These are phyloP conservation scores for Annulohypoxylon bovei DNA, from an alignment of 495 filamentous ascomycete species.

Conservation along the genomic window DNA sequence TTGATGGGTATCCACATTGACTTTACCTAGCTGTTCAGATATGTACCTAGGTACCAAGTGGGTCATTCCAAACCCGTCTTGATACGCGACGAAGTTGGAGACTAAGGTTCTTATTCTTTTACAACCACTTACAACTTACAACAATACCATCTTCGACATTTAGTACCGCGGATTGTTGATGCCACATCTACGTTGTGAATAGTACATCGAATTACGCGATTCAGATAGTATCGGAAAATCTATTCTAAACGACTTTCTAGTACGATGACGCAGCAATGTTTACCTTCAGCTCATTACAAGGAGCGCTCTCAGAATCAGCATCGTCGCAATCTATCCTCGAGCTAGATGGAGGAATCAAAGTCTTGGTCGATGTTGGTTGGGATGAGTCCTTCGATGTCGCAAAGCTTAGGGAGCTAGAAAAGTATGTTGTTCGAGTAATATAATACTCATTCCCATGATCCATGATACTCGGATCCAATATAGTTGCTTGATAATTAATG, in stretches of 20 bases:
- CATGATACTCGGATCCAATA: neutral
- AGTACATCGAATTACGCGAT: neutral
- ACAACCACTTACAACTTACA: conserved; percentile 10
- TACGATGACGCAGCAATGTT: conserved; percentile 73
- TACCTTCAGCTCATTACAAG: conserved; percentile 90
- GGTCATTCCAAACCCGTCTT: neutral
- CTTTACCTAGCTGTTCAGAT: neutral
- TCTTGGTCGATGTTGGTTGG: conserved; percentile 95
- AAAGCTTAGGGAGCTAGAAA: conserved; percentile 86
- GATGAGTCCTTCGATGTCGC: conserved; percentile 85
- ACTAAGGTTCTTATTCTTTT: conserved; percentile 8
- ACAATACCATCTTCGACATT: neutral
- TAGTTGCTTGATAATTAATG: neutral
- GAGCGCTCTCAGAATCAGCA: conserved; percentile 84
- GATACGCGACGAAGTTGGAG: conserved; percentile 6
- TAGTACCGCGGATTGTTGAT: neutral
- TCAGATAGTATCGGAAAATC: neutral
- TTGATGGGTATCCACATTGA: conserved; percentile 2
- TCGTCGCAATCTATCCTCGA: conserved; percentile 95
- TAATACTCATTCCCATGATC: neutral
- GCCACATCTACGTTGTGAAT: neutral
- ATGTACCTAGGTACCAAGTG: neutral
- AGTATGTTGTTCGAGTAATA: conserved; percentile 61
- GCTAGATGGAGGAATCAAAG: conserved; percentile 95
- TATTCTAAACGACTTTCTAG: neutral